Conservation (phyloP, 2,329 filamentous ascomycete genomes). For the Periconia sp. region DNA sequence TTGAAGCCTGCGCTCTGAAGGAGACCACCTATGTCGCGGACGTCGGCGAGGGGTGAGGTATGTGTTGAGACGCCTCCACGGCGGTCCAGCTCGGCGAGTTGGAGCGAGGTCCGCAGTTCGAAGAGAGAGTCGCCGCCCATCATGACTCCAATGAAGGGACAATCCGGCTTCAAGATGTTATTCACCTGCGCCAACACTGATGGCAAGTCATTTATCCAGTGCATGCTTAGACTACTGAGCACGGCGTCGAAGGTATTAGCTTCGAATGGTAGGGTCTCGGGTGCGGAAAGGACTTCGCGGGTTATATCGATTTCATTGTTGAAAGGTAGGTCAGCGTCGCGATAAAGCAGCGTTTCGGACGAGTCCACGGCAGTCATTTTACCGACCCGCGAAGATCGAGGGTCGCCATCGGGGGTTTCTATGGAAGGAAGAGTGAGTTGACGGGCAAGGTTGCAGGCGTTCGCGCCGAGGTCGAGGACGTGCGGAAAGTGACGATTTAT, state of each 20-base stretch:
- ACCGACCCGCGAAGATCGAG: constrained; percentile 73
- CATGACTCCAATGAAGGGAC: constrained; percentile 94
- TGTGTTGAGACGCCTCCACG: constrained; percentile 90
- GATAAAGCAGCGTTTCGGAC: constrained; percentile 77
- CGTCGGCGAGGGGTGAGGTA: constrained; percentile 89
- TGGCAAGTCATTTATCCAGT: constrained; percentile 98
- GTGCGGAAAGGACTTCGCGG: constrained; percentile 75
- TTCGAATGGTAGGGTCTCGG: constrained; percentile 77
- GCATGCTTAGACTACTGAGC: constrained; percentile 84
- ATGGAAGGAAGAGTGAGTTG: constrained; percentile 70
- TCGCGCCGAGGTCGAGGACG: constrained; percentile 91
- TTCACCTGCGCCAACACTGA: constrained; percentile 85
- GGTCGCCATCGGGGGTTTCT: constrained; percentile 66
- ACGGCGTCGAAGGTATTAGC: constrained; percentile 85
- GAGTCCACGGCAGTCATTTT: constrained; percentile 83
- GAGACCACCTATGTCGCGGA: constrained; percentile 87
- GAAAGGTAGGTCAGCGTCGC: constrained; percentile 77
- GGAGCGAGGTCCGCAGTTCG: constrained; percentile 89
- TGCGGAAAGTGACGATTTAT: constrained; percentile 87
- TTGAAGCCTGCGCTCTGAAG: constrained; percentile 89
- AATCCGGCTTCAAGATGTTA: constrained; percentile 84
- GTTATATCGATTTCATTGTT: constrained; percentile 75
- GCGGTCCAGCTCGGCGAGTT: constrained; percentile 89
- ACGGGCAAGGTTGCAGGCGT: constrained; percentile 91
- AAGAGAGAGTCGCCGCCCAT: constrained; percentile 93